Base-by-base conservation (phyloP, 2,329 filamentous ascomycete genomes). In the Podosphaera xanthii region DNA sequence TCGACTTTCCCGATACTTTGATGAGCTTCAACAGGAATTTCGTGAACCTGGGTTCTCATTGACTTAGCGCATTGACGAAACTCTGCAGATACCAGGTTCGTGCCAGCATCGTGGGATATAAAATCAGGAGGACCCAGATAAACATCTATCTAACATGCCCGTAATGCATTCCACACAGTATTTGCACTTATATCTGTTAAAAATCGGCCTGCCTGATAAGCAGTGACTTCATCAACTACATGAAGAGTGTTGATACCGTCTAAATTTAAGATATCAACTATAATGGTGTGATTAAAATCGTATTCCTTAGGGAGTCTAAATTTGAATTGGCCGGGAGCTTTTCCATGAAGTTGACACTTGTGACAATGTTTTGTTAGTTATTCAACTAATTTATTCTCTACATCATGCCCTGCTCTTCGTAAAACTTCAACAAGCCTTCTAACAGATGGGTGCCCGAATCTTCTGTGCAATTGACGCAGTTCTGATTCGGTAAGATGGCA, bases 221-320 rank as follows among this genome's bases (percentile, higher is more conserved):
- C 22, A 3, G 36, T 61, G 7, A 6, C 33, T 36, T 53, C 46
- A 36, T 61, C 36, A 12, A 61, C 34, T n/a, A 54, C 38, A 56
- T 61, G 36, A 12, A 22, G 22, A 22, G 22, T 22, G 22, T 22
- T 22, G 22, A 22, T 22, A 22, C 22, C 22, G 22, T 22, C 50
- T 34, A 61, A 33, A 54, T 57, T 57, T 7, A 57, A 12, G 35
- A 61, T 58, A 54, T 61, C 53, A 34, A 59, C 34, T 12, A 58
- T 36, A 14, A 61, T 14, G 6, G 57, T 46, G 30, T 60, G 46
- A 31, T 59, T 60, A 42, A 60, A 60, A 8, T 58, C 34, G 33
- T 31, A 31, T 36, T 58, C 46, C n/a, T 58, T 33, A 31, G 7
- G 30, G 2, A 58, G 57, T 9, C 10, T 50, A 22, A 58, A 58